Evolutionary conservation across 2,329 filamentous ascomycete genomes (phyloP), one percentile per base, ranked within the genome.

Genomic region (Hymenoscyphus scutula): DNA sequence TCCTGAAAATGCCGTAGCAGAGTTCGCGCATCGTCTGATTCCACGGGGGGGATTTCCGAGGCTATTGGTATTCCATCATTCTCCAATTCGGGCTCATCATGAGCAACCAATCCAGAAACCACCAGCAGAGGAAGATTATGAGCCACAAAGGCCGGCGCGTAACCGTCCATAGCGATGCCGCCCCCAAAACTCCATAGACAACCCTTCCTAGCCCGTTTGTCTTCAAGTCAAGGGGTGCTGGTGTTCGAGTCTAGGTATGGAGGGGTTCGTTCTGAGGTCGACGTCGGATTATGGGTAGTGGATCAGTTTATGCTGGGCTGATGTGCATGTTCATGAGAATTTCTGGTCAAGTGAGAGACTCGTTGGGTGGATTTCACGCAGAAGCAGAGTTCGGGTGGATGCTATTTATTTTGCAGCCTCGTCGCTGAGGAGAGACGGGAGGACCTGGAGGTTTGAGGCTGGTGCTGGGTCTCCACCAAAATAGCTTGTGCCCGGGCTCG

Each of bases 51-150:
- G 63, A 91, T 79, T 66, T 92, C 88, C 25, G 91, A 94, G 67
- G 82, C 83, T 69, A 96, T 82, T 62, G 84, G 79, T 48, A 63
- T 85, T 84, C 70, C 84, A 19, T 62, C 54, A 45, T 66, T 62
- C 15, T 80, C 55, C 23, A 61, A 54, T 23, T 77, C 57, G 55
- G 67, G n/a, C 66, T 79, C 69, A 59, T 77, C 72, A 63, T 79
- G 73, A 67, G 80, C 73, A 73, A 77, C 81, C 37, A 97, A 82
- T 13, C 94, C 95, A 41, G 92, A 92, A 37, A 96, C 84, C 55
- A 96, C 80, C 65, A 98, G 78, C 62, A 97, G 83, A 38, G 94
- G 94, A 71, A 96, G 83, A 77, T 95, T 96, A 77, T 95, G 92
- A 74, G 88, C 86, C 75, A 96, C 81, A 79, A 93, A 96, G 76